Percentiles rank a stretch among this genome's conserved stretches.
These are phyloP conservation scores for Ceratobasidium sp. DNA, from an alignment of 1,284 basidiomycete species.

Conservation along the genomic window DNA sequence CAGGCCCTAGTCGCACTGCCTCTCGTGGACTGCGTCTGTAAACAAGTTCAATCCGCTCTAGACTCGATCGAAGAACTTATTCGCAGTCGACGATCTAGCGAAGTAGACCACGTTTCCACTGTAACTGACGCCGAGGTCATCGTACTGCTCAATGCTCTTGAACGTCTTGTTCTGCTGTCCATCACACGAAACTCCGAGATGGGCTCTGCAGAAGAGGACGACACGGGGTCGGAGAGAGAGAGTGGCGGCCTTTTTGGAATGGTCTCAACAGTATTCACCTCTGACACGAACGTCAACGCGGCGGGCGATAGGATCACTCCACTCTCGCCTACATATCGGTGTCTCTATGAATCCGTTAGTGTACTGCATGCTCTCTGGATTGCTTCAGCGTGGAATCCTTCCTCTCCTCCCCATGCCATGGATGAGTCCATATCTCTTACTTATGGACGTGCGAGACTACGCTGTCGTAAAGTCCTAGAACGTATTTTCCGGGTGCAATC, in stretches of 20 bases:
- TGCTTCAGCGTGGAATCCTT: conserved; percentile 65
- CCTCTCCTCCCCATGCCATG: conserved; percentile 64
- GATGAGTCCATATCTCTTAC: conserved; percentile 77
- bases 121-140: conserved; percentile 87
- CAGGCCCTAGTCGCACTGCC: conserved; percentile 79
- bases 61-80: conserved; percentile 67
- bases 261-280: conserved; percentile 83
- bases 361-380: conserved; percentile 78
- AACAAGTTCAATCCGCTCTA: conserved; percentile 75
- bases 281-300: conserved; percentile 63
- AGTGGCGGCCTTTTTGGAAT: conserved; percentile 83
- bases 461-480: conserved; percentile 85
- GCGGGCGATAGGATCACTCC: conserved; percentile 56
- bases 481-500: conserved; percentile 87
- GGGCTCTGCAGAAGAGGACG: conserved; percentile 64
- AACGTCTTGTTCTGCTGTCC: conserved; percentile 80
- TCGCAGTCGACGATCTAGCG: conserved; percentile 55
- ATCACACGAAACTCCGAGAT: conserved; percentile 61
- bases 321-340: conserved; percentile 76
- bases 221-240: conserved; percentile 70
- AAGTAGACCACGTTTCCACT: conserved; percentile 60
- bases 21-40: conserved; percentile 84
- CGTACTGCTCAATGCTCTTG: conserved; percentile 85
- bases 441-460: conserved; percentile 71
- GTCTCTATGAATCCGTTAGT: conserved; percentile 78